Evolutionary conservation across 2,329 filamentous ascomycete genomes (phyloP), one percentile per base, ranked within the genome.

Genomic region (Botryosphaeria dothidea): DNA sequence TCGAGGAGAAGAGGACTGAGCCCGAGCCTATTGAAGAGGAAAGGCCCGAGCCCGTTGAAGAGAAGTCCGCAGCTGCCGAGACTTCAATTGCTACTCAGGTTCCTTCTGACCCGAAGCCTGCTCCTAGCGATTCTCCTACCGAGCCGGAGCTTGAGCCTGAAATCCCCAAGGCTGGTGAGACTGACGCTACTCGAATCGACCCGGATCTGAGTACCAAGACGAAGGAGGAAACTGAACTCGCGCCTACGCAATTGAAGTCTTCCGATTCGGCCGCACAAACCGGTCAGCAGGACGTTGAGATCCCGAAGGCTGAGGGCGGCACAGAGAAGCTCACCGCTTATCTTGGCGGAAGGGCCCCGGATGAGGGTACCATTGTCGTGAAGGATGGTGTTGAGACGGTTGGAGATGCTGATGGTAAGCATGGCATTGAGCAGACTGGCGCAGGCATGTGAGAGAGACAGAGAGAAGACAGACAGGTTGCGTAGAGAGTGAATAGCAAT

Each of bases 291-390:
- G 68, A 72, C 38, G 67, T 73, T 17, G 66, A 64, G 27, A 69
- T 73, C 29, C 66, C 62, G 43, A 67, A 66, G 45, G 68, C 67
- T 3, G 67, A 65, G 7, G 73, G 70, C 6, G 69, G 71, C 23
- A 62, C 69, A 27, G 70, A 73, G 49, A 72, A 69, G 29, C 61
- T 72, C 52, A 76, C 72, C 41, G 66, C 71, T 23, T 72, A 68
- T 65, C 66, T 73, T 1, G 75, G 71, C 23, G 75, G 69, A 9
- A 68, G 68, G 25, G 74, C 72, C 8, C 67, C 65, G 3, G 69
- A 74, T 29, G 71, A 75, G 52, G 74, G 75, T 5, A 72, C 71
- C 58, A 73, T 76, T 15, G 69, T 75, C 5, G 69, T 76, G 21
- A 70, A 70, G 62, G 70, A 74, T 21, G 72, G 68, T 23, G 66